Percentiles rank a stretch among this genome's conserved stretches.
These are phyloP conservation scores for Rhizomucor miehei DNA, from an alignment of 371 early-diverging fungal species.

Conservation along the genomic window DNA sequence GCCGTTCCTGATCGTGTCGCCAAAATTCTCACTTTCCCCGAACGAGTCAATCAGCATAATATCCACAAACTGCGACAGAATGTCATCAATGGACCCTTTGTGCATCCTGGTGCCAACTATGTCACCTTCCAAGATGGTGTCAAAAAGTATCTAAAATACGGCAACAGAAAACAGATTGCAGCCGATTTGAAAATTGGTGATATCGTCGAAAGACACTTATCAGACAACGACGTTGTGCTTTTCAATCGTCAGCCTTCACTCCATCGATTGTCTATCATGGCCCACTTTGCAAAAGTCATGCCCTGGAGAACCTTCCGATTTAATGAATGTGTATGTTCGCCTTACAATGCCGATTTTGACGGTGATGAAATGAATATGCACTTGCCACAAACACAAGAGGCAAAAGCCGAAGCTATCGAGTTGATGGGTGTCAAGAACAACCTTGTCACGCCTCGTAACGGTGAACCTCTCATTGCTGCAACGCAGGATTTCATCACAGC, in stretches of 20 bases:
- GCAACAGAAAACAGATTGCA: constrained; percentile 70
- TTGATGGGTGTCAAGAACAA: constrained; percentile 98
- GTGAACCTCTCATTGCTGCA: constrained; percentile 98
- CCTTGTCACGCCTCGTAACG: constrained; percentile 97
- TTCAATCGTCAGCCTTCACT: constrained; percentile 99
- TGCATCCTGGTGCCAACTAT: constrained; percentile 97
- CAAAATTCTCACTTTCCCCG: constrained; percentile 96
- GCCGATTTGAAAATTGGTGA: constrained; percentile 87
- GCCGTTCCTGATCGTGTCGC: constrained; percentile 98
- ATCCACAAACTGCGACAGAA: constrained; percentile 77
- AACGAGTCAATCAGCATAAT: constrained; percentile 91
- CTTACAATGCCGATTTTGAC: constrained; percentile 99
- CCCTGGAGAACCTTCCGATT: constrained; percentile 98
- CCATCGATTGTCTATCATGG: constrained; percentile 99
- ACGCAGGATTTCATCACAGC: constrained; percentile 99
- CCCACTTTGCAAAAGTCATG: constrained; percentile 94
- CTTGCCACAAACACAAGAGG: constrained; percentile 99
- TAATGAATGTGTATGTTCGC: constrained; percentile 99
- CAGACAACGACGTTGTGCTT: constrained; percentile 97
- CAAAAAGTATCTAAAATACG: constrained; percentile 74
- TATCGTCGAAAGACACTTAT: constrained; percentile 96
- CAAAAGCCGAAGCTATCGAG: constrained; percentile 95
- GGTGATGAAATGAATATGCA: constrained; percentile 99
- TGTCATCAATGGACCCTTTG: constrained; percentile 89
- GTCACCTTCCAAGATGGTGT: constrained; percentile 54